Conservation (phyloP, 805 yeast species). For the Ascoidea rubescens region DNA sequence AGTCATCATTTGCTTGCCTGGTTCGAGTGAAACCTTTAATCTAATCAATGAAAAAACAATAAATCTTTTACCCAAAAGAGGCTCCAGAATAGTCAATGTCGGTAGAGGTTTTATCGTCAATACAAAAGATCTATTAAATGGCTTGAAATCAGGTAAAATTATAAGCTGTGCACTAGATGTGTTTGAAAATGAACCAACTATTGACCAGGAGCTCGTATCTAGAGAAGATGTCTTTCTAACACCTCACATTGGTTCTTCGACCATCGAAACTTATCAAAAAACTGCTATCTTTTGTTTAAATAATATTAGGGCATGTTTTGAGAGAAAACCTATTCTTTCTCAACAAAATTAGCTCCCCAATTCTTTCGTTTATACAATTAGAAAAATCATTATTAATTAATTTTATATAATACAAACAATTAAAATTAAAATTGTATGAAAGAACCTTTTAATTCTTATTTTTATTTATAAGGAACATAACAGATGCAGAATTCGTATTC, state of each 20-base stretch:
- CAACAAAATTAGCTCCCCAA: too few relatives aligned
- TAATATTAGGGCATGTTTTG: slow-evolving; percentile 21
- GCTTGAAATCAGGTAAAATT: slow-evolving; percentile 28
- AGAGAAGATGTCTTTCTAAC: slow-evolving; percentile 35
- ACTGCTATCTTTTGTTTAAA: slow-evolving; percentile 30
- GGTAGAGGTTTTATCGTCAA: slow-evolving; percentile 48
- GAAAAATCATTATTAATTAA: too few relatives aligned
- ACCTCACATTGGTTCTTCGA: slow-evolving; percentile 53
- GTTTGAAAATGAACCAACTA: slow-evolving; percentile 38
- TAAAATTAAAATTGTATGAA: too few relatives aligned
- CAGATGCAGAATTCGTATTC: too few relatives aligned
- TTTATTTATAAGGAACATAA: too few relatives aligned
- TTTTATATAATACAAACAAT: too few relatives aligned
- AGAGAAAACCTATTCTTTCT: not conserved
- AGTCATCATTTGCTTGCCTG: slow-evolving; percentile 44
- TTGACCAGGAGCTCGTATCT: slow-evolving; percentile 16
- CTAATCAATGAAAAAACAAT: slow-evolving; percentile 30
- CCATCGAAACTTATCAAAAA: slow-evolving; percentile 28
- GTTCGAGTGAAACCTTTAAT: slow-evolving; percentile 35
- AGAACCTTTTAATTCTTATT: too few relatives aligned
- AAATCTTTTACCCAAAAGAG: slow-evolving; percentile 19
- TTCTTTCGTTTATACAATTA: too few relatives aligned
- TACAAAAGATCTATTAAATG: slow-evolving; percentile 32
- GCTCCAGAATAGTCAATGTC: slow-evolving; percentile 38
- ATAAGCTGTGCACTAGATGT: slow-evolving; percentile 51